phyloP scores from a whole-genome alignment of 2,329 filamentous ascomycete genomes.

The Arthroderma sp. region DNA sequence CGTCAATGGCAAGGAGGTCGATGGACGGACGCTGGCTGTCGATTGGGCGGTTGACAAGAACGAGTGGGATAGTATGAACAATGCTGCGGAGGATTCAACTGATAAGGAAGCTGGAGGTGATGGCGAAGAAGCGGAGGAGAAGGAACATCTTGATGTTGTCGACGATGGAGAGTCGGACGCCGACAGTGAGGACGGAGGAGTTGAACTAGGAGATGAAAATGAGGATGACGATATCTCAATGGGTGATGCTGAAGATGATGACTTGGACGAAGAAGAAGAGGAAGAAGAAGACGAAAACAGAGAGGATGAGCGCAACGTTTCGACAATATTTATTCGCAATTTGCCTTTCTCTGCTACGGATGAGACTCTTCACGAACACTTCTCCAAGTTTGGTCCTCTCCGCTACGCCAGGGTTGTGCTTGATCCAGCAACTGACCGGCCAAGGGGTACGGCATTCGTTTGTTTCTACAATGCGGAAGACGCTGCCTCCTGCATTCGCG shows the following conservation, averaged over 20 bases:
- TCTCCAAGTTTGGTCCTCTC: slow-evolving; percentile 73
- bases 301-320: slow-evolving; percentile 47
- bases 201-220: slow-evolving; percentile 34
- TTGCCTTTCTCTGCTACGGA: slow-evolving; percentile 82
- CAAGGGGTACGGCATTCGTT: slow-evolving; percentile 87
- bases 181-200: slow-evolving; percentile 28
- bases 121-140: slow-evolving; percentile 36
- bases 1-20: slow-evolving; percentile 80
- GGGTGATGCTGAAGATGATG: slow-evolving; percentile 37
- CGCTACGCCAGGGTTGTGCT: slow-evolving; percentile 86
- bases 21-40: slow-evolving; percentile 78
- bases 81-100: slow-evolving; percentile 29
- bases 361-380: slow-evolving; percentile 70
- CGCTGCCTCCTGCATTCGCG: slow-evolving; percentile 61
- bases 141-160: slow-evolving; percentile 23
- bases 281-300: slow-evolving; percentile 32
- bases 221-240: slow-evolving; percentile 26
- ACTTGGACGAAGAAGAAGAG: slow-evolving; percentile 32
- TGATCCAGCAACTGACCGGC: slow-evolving; percentile 71
- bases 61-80: slow-evolving; percentile 59
- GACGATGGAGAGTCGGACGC: slow-evolving; percentile 26
- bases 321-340: slow-evolving; percentile 86
- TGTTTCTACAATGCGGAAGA: slow-evolving; percentile 74
- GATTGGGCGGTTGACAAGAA: slow-evolving; percentile 95
- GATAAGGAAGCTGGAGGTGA: slow-evolving; percentile 44